Percentiles rank a stretch among this genome's conserved stretches.
Evolutionary conservation across 495 filamentous ascomycete species (phyloP).

Genomic region (Xylaria curta): DNA sequence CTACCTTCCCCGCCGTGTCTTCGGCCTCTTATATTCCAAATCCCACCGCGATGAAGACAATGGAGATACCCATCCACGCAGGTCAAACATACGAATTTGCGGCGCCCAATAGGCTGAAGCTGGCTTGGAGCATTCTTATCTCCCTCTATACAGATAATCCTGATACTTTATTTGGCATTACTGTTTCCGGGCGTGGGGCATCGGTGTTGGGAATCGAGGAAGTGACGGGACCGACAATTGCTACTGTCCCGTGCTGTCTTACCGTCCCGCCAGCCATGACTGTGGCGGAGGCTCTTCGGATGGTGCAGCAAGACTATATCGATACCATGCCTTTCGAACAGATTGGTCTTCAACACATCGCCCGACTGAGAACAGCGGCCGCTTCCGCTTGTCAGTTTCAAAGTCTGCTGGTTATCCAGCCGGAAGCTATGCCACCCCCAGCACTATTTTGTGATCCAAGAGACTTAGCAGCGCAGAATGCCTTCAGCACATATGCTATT

Average conservation of each 20-base stretch:
- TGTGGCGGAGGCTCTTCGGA: conserved; percentile 43
- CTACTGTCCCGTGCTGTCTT: conserved; percentile 63
- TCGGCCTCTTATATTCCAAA: too few species aligned
- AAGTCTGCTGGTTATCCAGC: conserved; percentile 60
- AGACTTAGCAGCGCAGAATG: background rate
- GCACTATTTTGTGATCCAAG: background rate
- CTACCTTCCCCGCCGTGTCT: too few species aligned
- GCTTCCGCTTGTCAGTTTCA: conserved; percentile 63
- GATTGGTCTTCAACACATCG: conserved; percentile 67
- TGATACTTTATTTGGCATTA: conserved; percentile 61
- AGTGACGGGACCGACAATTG: conserved; percentile 61
- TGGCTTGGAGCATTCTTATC: conserved; percentile 48
- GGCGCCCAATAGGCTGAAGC: background rate
- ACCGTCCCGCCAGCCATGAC: conserved; percentile 35
- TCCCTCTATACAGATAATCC: conserved; percentile 38
- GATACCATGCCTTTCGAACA: conserved; percentile 62
- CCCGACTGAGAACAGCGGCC: conserved; percentile 57
- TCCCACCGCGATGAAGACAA: too few species aligned
- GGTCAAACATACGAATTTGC: too few species aligned
- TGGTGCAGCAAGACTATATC: conserved; percentile 55
- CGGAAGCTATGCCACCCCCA: background rate
- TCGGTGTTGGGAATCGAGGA: conserved; percentile 53
- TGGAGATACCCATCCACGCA: too few species aligned
- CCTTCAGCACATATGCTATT: background rate
- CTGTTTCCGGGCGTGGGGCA: conserved; percentile 55